Evolutionary conservation across 768 basidiomycete genomes (phyloP).

Genomic region (Candolleomyces eurysporus): DNA sequence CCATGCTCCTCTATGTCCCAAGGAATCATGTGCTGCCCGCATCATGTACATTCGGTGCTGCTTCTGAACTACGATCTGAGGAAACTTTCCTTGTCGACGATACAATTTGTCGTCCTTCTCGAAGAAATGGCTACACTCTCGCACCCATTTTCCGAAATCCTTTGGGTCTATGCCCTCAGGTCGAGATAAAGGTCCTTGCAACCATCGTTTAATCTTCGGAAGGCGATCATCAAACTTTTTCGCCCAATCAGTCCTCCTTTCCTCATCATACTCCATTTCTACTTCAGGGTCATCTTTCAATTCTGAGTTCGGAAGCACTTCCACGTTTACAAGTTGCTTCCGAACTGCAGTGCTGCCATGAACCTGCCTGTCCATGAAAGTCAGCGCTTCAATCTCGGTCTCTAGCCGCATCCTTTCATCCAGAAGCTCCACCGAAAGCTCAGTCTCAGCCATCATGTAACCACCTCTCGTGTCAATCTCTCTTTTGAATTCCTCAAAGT

Average conservation of each 20-base stretch:
- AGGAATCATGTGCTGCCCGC: conserved; percentile 16
- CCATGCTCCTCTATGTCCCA: conserved; percentile 24
- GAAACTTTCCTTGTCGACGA: conserved; percentile 4
- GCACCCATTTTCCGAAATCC: conserved; percentile 1
- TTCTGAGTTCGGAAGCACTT: not conserved
- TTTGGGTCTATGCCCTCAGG: not conserved
- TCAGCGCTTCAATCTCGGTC: too few relatives aligned
- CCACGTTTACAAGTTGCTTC: not conserved
- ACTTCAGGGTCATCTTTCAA: conserved; percentile 7
- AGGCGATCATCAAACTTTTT: not conserved
- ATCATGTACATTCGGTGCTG: conserved; percentile 19
- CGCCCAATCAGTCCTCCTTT: not conserved
- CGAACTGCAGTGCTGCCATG: too few relatives aligned
- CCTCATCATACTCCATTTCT: not conserved
- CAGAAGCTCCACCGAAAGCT: too few relatives aligned
- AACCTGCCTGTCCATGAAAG: too few relatives aligned
- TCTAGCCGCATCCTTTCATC: too few relatives aligned
- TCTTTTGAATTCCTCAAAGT: conserved; percentile 4
- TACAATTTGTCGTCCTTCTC: conserved; percentile 16
- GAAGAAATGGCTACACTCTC: conserved; percentile 15
- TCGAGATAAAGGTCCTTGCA: not conserved
- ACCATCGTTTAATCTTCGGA: not conserved
- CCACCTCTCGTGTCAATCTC: conserved; percentile 4
- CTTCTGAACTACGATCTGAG: conserved; percentile 18
- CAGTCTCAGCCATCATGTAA: not conserved